Evolutionary conservation across 2,329 filamentous ascomycete species (phyloP).

Genomic region (Calonectria hawksworthii): DNA sequence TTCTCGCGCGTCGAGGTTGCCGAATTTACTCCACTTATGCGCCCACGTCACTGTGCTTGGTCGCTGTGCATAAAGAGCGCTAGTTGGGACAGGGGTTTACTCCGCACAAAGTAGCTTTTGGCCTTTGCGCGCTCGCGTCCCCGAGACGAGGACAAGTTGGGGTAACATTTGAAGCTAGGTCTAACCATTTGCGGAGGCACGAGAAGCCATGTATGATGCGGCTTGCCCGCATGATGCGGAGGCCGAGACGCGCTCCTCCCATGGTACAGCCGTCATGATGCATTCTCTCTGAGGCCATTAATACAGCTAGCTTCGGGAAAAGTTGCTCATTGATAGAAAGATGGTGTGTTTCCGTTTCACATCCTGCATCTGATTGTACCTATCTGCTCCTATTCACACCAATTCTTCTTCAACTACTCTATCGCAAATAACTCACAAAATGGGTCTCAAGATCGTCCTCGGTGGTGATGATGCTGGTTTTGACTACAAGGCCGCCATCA

Average conservation of each 20-base stretch:
- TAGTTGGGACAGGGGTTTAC: not conserved
- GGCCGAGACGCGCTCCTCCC: conserved; percentile 1
- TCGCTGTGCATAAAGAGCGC: not conserved
- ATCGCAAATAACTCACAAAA: conserved; percentile 13
- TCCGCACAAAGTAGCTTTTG: not conserved
- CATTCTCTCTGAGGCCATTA: not conserved
- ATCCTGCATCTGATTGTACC: not conserved
- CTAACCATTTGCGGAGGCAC: not conserved
- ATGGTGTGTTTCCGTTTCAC: not conserved
- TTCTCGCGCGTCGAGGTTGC: conserved; percentile 17
- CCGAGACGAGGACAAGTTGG: not conserved
- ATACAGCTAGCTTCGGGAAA: conserved; percentile 4
- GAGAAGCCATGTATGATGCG: conserved; percentile 3
- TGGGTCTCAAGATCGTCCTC: conserved; percentile 23
- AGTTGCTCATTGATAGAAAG: not conserved
- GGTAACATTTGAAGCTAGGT: not conserved
- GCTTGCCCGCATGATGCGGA: not conserved
- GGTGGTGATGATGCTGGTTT: conserved; percentile 73
- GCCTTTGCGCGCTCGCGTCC: not conserved
- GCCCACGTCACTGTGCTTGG: conserved; percentile 15
- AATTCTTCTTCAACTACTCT: not conserved
- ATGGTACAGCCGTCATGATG: not conserved
- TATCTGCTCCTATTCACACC: not conserved
- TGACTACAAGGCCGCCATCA: conserved; percentile 83
- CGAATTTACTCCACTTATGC: not conserved